These are phyloP conservation scores for Didymella exigua DNA, from an alignment of 2,329 filamentous ascomycete genomes.

Conservation along the genomic window DNA sequence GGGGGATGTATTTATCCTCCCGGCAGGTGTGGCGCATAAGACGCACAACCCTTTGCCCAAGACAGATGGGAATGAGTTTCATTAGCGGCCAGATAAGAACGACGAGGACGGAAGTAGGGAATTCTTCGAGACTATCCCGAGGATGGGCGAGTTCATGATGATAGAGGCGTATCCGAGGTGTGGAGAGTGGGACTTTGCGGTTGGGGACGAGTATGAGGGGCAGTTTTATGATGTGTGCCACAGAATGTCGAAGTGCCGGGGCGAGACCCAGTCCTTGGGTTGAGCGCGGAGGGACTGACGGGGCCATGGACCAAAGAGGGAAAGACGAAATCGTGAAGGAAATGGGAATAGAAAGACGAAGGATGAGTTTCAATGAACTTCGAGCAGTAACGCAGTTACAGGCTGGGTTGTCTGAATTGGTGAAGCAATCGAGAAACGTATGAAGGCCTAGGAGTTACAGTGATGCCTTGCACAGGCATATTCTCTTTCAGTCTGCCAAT, in stretches of 20 bases:
- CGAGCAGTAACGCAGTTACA: too few species aligned
- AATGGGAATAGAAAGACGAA: not conserved
- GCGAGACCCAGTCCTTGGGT: conserved; percentile 57
- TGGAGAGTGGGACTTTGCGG: conserved; percentile 58
- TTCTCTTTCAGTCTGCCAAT: not conserved
- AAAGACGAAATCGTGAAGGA: not conserved
- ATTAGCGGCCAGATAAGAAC: conserved; percentile 52
- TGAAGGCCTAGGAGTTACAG: too few species aligned
- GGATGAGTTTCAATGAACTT: too few species aligned
- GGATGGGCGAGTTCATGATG: conserved; percentile 59
- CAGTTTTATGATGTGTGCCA: conserved; percentile 54
- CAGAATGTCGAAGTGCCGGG: conserved; percentile 53
- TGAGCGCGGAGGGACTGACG: not conserved
- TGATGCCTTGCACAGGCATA: not conserved
- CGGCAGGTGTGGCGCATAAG: conserved; percentile 63
- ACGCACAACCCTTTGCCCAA: conserved; percentile 53
- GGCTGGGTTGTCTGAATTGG: too few species aligned
- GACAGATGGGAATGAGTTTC: conserved; percentile 45
- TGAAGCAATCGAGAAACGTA: too few species aligned
- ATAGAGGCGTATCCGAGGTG: conserved; percentile 62
- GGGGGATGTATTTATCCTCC: conserved; percentile 65
- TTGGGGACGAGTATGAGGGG: conserved; percentile 53
- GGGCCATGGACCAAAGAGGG: not conserved
- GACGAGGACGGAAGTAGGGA: conserved; percentile 39
- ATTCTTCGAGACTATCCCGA: conserved; percentile 45